Conservation (phyloP, 2,329 filamentous ascomycete species). For the Neonectria ditissima region DNA sequence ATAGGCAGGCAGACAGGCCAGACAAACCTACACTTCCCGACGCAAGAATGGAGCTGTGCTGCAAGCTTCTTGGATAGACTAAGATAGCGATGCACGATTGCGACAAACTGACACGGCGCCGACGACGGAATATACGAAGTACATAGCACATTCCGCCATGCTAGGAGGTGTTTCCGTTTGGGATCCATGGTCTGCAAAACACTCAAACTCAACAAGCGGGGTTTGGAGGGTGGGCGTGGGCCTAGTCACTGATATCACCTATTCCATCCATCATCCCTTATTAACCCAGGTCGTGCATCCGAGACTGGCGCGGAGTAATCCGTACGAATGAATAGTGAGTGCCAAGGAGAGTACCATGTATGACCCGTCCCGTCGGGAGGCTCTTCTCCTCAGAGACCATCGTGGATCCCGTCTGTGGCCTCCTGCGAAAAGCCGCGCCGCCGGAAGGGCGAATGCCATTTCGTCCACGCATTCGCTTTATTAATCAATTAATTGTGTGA, state of each 20-base stretch:
- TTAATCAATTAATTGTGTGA: not conserved
- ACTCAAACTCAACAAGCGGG: not conserved
- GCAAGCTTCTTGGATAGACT: not conserved
- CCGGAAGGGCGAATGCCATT: conserved; percentile 10
- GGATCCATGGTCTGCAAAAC: not conserved
- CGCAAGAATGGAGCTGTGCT: not conserved
- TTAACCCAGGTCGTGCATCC: not conserved
- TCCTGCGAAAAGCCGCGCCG: conserved; percentile 4
- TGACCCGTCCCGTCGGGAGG: not conserved
- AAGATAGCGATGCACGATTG: not conserved
- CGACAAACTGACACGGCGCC: not conserved
- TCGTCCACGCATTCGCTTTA: not conserved
- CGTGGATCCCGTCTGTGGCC: not conserved
- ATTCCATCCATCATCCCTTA: not conserved
- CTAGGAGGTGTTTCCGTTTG: not conserved
- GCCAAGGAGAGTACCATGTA: not conserved
- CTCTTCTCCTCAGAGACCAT: not conserved
- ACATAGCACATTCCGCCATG: not conserved
- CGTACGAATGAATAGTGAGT: not conserved
- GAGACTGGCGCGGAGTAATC: not conserved
- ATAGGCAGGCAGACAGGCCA: no score
- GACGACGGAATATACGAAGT: not conserved
- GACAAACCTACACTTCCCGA: not conserved
- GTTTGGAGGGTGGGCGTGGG: not conserved
- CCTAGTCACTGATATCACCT: not conserved